Percentiles rank a stretch among this genome's conserved stretches.
Evolutionary conservation across 2,329 filamentous ascomycete genomes (phyloP).

Genomic region (Colletotrichum endophyticum): DNA sequence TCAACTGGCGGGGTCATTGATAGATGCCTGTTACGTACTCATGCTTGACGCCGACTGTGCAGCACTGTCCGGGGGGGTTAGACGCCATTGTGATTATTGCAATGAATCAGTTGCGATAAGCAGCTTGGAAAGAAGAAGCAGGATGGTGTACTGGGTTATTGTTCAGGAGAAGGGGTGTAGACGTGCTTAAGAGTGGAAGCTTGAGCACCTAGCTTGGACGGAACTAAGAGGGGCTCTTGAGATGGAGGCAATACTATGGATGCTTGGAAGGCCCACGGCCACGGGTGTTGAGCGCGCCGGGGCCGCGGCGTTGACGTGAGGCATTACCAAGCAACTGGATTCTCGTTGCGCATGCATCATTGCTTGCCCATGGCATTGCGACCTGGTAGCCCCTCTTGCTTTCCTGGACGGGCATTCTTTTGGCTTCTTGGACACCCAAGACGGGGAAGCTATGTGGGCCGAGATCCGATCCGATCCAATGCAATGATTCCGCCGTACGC

Average conservation of each 20-base stretch:
- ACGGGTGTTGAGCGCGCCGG: neutral
- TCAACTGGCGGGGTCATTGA: neutral
- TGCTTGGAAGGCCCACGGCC: neutral
- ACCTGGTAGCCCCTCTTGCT: neutral
- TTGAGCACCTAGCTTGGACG: neutral
- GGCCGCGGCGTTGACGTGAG: slow-evolving; percentile 7
- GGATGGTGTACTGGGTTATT: too few species aligned
- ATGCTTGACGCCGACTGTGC: slow-evolving; percentile 56
- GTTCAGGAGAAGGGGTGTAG: neutral
- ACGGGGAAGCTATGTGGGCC: neutral
- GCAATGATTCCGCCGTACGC: neutral
- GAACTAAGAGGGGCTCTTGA: neutral
- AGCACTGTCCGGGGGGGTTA: slow-evolving; percentile 56
- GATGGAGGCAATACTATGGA: neutral
- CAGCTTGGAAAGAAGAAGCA: neutral
- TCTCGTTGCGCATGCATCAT: neutral
- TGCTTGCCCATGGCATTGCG: neutral
- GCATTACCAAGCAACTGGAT: slow-evolving; percentile 15
- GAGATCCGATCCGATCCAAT: neutral
- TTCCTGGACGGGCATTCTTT: neutral
- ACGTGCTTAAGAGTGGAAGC: slow-evolving; percentile 1
- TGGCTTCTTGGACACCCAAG: neutral
- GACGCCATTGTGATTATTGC: slow-evolving; percentile 51
- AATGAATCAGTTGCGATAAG: neutral
- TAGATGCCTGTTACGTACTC: slow-evolving; percentile 44